Base-by-base conservation (phyloP, 2,329 filamentous ascomycete species). In the Talaromyces sp. region DNA sequence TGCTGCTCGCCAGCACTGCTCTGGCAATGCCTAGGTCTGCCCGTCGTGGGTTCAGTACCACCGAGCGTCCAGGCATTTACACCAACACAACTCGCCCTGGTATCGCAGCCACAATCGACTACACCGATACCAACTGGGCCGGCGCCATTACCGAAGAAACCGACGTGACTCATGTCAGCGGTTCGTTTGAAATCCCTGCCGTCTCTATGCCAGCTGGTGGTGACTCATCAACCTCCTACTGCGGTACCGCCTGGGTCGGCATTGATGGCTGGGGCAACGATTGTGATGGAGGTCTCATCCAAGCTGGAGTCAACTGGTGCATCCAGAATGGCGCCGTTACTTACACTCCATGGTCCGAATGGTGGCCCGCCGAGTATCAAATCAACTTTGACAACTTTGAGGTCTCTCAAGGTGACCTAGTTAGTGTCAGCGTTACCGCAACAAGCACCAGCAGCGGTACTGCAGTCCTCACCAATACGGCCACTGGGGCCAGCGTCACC, bases 261-360 rank as follows among this genome's bases (percentile, higher is more conserved):
- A 62, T 62, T 62, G 61, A 62, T 14, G 61, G 61, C 14, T 58
- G 35, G 31, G 18, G 16, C 33, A 58, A 62, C 44, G 61, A 58
- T 44, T 62, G 61, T 16, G 39, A 58, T 28, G 61, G 61, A 5
- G 61, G 61, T 23, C 61, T 62, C 12, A 58, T 62, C 18, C 61
- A 62, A 25, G 61, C 61, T 21, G 61, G 61, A 16, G 11, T 58
- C n/a, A 50, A 58, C 21, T 62, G 61, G 61, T 62, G 61, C 44
- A 62, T 58, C 35, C 61, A 62, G 25, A 54, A 58, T 23, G 55
- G 55, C 23, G 44, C 31, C 8, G 54, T 58, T 1, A 35, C 42
- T 11, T 62, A 58, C 50, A 42, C 54, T n/a, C 40, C 61, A 37
- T 62, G 61, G 61, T 62, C 54, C 12, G 61, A 62, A 37, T 62